These are phyloP conservation scores for Aegle marmelos DNA, from an alignment of 345 rosid genomes.

Conservation along the genomic window DNA sequence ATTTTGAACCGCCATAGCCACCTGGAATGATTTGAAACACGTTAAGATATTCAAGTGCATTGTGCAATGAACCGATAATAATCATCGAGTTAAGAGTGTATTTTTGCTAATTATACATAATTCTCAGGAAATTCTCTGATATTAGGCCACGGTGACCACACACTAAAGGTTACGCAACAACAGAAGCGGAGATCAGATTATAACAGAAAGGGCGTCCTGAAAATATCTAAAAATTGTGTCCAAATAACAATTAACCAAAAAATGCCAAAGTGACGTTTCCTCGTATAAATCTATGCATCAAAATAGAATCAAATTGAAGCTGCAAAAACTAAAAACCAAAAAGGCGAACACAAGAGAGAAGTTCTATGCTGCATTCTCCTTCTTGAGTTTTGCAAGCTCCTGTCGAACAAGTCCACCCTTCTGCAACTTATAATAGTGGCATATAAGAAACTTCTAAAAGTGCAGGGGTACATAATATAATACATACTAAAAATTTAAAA, in stretches of 20 bases:
- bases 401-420: slow-evolving; percentile 62
- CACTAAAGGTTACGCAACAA: too few relatives aligned
- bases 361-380: slow-evolving; percentile 35
- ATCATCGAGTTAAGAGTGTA: too few relatives aligned
- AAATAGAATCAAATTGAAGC: not conserved
- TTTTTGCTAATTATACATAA: too few relatives aligned
- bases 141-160: too few relatives aligned
- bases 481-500: not conserved
- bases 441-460: not conserved
- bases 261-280: not conserved
- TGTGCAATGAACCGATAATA: too few relatives aligned
- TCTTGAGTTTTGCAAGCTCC: slow-evolving; percentile 66
- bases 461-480: not conserved
- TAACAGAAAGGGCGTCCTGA: too few relatives aligned
- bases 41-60: too few relatives aligned
- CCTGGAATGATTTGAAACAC: too few relatives aligned
- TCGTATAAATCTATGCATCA: not conserved
- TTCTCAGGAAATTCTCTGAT: too few relatives aligned
- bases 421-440: slow-evolving; percentile 30
- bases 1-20: too few relatives aligned
- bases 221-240: not conserved
- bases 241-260: not conserved
- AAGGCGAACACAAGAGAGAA: not conserved
- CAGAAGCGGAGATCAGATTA: too few relatives aligned
- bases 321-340: slow-evolving; percentile 11